phyloP scores from a whole-genome alignment of 768 basidiomycete species.

The Boletus pseudopeckii region DNA sequence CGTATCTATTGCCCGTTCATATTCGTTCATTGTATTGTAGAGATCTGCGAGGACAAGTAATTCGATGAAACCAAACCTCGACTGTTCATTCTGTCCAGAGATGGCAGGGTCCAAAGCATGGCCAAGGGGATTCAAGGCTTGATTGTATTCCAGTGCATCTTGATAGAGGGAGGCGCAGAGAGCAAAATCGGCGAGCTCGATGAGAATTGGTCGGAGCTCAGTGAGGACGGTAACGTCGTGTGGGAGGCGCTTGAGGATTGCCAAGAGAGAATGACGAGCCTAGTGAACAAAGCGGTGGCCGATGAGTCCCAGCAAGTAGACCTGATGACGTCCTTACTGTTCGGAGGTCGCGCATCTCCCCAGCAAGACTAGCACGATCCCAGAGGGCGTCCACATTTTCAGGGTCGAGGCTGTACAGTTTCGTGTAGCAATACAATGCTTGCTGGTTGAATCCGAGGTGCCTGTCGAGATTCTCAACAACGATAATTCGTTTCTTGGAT shows the following conservation, averaged over 20 bases:
- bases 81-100: conserved; percentile 1
- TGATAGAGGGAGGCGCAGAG: neutral
- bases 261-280: neutral
- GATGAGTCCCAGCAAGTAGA: neutral
- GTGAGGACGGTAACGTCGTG: conserved; percentile 76
- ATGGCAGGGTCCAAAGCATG: conserved; percentile 8
- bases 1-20: neutral
- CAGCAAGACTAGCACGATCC: neutral
- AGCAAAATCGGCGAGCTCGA: neutral
- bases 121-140: neutral
- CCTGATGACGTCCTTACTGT: neutral
- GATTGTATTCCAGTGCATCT: neutral
- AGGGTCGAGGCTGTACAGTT: neutral
- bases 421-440: neutral
- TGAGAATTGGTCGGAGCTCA: conserved; percentile 52
- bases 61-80: conserved; percentile 16
- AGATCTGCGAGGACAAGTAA: neutral
- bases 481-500: conserved; percentile 43
- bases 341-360: neutral
- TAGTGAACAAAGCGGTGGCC: neutral
- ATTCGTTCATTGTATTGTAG: neutral
- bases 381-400: neutral
- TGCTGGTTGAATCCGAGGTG: neutral
- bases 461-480: conserved; percentile 49
- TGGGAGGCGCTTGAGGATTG: neutral